Evolutionary conservation across 129 eudicot genomes (phyloP).

Genomic region (Chrysanthemum seticuspe): DNA sequence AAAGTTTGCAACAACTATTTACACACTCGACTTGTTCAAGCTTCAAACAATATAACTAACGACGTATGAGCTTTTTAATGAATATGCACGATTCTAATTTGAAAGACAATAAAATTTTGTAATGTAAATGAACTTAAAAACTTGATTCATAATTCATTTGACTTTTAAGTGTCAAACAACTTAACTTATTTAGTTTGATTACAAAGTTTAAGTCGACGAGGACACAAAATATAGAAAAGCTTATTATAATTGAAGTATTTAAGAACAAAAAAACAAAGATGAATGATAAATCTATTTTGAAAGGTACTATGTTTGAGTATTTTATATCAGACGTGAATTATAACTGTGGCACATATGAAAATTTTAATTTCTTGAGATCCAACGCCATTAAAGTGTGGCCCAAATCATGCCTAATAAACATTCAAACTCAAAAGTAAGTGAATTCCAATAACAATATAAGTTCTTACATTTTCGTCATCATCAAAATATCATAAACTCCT

Average conservation of each 20-base stretch:
- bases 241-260: neutral
- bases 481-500: constrained; percentile 63
- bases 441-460: neutral
- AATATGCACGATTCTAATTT: too few relatives aligned
- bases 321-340: constrained; percentile 8
- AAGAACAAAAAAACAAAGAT: neutral
- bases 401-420: constrained; percentile 10
- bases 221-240: too few relatives aligned
- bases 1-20: neutral
- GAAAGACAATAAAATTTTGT: neutral
- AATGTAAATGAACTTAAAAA: neutral
- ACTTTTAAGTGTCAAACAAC: too few relatives aligned
- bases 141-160: too few relatives aligned
- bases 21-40: neutral
- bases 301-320: neutral
- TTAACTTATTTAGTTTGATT: too few relatives aligned
- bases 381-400: constrained; percentile 13
- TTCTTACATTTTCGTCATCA: constrained; percentile 65
- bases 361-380: constrained; percentile 3
- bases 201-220: too few relatives aligned
- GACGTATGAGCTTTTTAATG: neutral
- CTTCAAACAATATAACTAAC: neutral
- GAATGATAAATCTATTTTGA: constrained; percentile 1
- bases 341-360: neutral
- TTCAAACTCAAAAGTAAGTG: neutral